Evolutionary conservation across 177 flowering plant species (phyloP).

Genomic region (Vitis hybrid): DNA sequence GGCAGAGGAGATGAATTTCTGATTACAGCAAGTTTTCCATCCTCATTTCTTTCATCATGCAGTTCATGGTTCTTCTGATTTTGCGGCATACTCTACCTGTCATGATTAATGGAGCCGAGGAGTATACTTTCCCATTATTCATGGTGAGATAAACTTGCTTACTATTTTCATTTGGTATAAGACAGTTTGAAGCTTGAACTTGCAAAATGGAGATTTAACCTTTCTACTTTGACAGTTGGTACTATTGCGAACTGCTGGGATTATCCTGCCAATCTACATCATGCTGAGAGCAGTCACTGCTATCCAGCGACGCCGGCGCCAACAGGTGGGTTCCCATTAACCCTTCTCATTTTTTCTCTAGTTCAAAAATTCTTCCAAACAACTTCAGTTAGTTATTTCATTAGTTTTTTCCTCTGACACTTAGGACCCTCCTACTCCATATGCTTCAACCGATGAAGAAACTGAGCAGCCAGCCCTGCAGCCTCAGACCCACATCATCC

Average conservation of each 20-base stretch:
- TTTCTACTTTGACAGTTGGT: conserved; percentile 39
- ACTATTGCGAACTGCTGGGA: conserved; percentile 56
- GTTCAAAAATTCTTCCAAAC: no score
- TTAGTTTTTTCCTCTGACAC: neutral
- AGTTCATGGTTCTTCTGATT: conserved; percentile 47
- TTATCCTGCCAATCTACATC: conserved; percentile 70
- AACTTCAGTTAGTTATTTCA: neutral
- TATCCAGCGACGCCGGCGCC: conserved; percentile 51
- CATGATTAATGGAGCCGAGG: conserved; percentile 18
- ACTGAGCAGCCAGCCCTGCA: conserved; percentile 23
- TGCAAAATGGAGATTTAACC: neutral
- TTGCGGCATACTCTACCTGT: conserved; percentile 44
- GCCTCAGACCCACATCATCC: conserved; percentile 39
- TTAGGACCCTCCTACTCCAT: conserved; percentile 28
- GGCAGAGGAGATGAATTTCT: neutral
- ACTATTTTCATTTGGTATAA: neutral
- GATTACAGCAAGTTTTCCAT: neutral
- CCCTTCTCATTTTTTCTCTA: no score
- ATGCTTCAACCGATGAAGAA: conserved; percentile 38
- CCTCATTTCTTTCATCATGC: conserved; percentile 11
- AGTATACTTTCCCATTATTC: conserved; percentile 30
- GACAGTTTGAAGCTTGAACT: neutral
- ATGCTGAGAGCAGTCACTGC: conserved; percentile 53
- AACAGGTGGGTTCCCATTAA: conserved; percentile 35
- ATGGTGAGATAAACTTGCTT: conserved; percentile 19